phyloP scores from a whole-genome alignment of 1,284 basidiomycete species.

The Malassezia psittaci region DNA sequence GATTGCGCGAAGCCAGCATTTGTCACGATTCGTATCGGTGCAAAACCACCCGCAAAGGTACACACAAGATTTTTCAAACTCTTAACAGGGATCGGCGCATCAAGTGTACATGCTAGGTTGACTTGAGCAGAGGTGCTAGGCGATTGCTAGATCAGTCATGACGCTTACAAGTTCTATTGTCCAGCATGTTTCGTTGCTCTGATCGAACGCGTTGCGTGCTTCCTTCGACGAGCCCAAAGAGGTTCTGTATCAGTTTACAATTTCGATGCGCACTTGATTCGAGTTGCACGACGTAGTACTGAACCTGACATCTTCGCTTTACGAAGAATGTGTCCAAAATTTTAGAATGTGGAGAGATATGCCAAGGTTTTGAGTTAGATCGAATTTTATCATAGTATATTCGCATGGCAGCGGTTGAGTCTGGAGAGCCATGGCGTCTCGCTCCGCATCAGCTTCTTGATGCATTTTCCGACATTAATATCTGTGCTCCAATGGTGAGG shows the following conservation, averaged over 20 bases:
- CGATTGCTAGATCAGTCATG: neutral
- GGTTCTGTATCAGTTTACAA: neutral
- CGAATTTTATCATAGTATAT: too few species aligned
- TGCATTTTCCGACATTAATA: slow-evolving; percentile 28
- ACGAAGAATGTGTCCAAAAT: neutral
- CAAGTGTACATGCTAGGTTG: neutral
- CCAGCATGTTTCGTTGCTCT: slow-evolving; percentile 14
- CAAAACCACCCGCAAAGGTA: slow-evolving; percentile 17
- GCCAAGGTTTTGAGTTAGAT: too few species aligned
- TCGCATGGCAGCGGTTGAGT: slow-evolving; percentile 22
- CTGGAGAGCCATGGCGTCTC: slow-evolving; percentile 10
- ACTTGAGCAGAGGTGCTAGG: neutral
- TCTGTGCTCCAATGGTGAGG: slow-evolving; percentile 53
- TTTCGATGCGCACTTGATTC: neutral
- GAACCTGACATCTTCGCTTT: slow-evolving; percentile 32
- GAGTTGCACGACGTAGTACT: slow-evolving; percentile 3
- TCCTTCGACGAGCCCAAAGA: slow-evolving; percentile 10
- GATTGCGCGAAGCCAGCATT: neutral
- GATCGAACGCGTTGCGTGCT: slow-evolving; percentile 2
- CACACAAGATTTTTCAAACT: neutral
- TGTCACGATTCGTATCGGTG: slow-evolving; percentile 3
- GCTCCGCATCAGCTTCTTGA: slow-evolving; percentile 29
- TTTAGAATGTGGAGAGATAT: slow-evolving; percentile 48
- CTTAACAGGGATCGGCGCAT: neutral
- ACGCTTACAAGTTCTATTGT: slow-evolving; percentile 10